Conservation (phyloP, 2,329 filamentous ascomycete species). For the Bipolaris bicolor region DNA sequence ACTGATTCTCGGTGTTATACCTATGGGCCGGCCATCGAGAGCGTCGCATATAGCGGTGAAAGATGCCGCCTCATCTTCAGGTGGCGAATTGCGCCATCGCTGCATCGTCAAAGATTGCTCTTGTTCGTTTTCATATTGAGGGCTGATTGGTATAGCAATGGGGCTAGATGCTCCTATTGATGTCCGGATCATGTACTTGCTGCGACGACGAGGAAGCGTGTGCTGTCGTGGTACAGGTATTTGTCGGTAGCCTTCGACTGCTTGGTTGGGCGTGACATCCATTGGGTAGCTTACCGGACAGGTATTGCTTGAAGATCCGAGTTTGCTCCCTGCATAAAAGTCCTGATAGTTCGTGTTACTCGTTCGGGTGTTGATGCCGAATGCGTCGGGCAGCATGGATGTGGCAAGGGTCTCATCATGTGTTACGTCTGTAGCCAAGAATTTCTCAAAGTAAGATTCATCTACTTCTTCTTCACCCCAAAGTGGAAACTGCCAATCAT, state of each 20-base stretch:
- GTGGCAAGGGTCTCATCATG: not conserved
- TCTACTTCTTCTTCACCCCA: constrained; percentile 12
- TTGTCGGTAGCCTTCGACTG: constrained; percentile 2
- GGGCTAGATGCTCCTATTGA: constrained; percentile 13
- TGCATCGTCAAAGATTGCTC: constrained; percentile 56
- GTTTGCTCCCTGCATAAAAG: not conserved
- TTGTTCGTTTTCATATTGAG: not conserved
- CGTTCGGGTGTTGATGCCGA: not conserved
- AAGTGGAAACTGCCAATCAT: constrained; percentile 2
- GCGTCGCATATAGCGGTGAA: constrained; percentile 67
- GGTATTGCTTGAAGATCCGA: not conserved
- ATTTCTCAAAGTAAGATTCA: constrained; percentile 6
- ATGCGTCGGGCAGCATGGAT: constrained; percentile 1
- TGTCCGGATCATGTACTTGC: constrained; percentile 23
- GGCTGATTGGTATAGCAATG: constrained; percentile 14
- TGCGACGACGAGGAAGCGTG: constrained; percentile 25
- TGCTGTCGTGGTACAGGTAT: constrained; percentile 10
- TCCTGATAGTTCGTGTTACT: not conserved
- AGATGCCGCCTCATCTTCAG: constrained; percentile 68
- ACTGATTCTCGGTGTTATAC: constrained; percentile 28
- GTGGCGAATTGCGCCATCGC: constrained; percentile 69
- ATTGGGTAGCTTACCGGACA: not conserved
- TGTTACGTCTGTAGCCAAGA: constrained; percentile 4
- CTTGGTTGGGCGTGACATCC: not conserved
- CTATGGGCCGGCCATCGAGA: constrained; percentile 44